Evolutionary conservation across 2,329 filamentous ascomycete species (phyloP).

Genomic region (Macrophomina pseudophaseolina): DNA sequence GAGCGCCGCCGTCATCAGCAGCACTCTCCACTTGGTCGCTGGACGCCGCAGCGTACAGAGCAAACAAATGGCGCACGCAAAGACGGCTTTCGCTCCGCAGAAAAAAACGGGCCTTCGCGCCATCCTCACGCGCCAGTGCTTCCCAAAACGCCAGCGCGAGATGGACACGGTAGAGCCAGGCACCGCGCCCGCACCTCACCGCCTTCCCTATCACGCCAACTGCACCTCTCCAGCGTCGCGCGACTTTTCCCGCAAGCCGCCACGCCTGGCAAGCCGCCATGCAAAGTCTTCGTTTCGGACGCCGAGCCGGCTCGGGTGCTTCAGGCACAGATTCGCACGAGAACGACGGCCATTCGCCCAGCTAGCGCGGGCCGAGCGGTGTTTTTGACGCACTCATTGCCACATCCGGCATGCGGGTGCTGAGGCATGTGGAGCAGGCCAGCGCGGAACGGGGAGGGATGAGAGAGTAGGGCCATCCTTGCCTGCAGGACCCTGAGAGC

Average conservation of each 20-base stretch:
- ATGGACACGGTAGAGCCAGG: background rate
- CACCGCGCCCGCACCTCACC: slow-evolving; percentile 1
- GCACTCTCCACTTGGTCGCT: slow-evolving; percentile 5
- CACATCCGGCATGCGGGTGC: slow-evolving; percentile 13
- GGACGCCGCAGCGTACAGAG: background rate
- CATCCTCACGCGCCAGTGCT: background rate
- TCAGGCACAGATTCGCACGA: background rate
- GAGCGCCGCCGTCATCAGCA: background rate
- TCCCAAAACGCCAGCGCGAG: background rate
- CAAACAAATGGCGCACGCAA: slow-evolving; percentile 16
- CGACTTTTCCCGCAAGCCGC: slow-evolving; percentile 6
- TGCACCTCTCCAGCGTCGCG: background rate
- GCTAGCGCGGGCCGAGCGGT: slow-evolving; percentile 15
- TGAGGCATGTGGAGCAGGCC: slow-evolving; percentile 13
- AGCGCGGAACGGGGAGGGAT: slow-evolving; percentile 20
- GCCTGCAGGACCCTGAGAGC: slow-evolving; percentile 21
- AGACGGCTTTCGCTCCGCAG: slow-evolving; percentile 12
- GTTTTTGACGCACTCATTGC: slow-evolving; percentile 14
- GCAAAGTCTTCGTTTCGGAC: background rate
- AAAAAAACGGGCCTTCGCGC: slow-evolving; percentile 22
- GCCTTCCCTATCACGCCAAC: slow-evolving; percentile 18
- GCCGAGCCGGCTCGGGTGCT: background rate
- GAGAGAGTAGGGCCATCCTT: background rate
- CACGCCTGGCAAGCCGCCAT: background rate
- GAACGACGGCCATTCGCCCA: background rate